Evolutionary conservation across 805 yeast species (phyloP).

Genomic region (Candida quercuum): DNA sequence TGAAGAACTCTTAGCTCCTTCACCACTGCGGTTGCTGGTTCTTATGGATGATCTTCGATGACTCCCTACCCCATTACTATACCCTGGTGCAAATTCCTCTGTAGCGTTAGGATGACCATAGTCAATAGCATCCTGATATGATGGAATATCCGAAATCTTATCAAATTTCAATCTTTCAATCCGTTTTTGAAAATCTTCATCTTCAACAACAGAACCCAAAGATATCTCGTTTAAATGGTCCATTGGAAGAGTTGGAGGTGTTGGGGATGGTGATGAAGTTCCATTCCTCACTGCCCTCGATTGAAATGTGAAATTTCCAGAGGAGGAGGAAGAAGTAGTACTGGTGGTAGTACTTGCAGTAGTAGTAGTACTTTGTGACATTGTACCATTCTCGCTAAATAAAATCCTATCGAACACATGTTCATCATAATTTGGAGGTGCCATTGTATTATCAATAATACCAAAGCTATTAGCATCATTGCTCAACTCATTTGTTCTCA

Average conservation of each 20-base stretch:
- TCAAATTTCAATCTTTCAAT: slow-evolving; percentile 26
- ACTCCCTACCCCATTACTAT: slow-evolving; percentile 25
- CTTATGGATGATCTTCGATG: too few species aligned
- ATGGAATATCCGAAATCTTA: slow-evolving; percentile 60
- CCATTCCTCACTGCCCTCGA: neutral
- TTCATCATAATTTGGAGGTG: slow-evolving; percentile 73
- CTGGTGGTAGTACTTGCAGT: too few species aligned
- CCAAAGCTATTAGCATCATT: neutral
- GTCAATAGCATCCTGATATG: slow-evolving; percentile 67
- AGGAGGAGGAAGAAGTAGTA: too few species aligned
- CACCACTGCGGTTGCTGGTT: too few species aligned
- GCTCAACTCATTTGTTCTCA: neutral
- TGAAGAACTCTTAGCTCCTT: too few species aligned
- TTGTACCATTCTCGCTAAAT: slow-evolving; percentile 15
- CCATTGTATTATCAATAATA: slow-evolving; percentile 25
- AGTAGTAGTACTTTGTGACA: slow-evolving; percentile 1
- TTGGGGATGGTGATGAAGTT: neutral
- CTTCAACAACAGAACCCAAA: too few species aligned
- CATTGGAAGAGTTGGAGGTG: slow-evolving; percentile 1
- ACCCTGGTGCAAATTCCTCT: slow-evolving; percentile 53
- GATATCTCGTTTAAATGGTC: too few species aligned
- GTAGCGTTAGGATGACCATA: slow-evolving; percentile 35
- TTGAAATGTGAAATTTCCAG: too few species aligned
- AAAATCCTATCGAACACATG: slow-evolving; percentile 58
- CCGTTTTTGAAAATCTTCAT: slow-evolving; percentile 2